Evolutionary conservation across 352 stramenopile genomes (phyloP), one percentile per base, ranked within the genome.

Genomic region (Peronospora belbahrii): DNA sequence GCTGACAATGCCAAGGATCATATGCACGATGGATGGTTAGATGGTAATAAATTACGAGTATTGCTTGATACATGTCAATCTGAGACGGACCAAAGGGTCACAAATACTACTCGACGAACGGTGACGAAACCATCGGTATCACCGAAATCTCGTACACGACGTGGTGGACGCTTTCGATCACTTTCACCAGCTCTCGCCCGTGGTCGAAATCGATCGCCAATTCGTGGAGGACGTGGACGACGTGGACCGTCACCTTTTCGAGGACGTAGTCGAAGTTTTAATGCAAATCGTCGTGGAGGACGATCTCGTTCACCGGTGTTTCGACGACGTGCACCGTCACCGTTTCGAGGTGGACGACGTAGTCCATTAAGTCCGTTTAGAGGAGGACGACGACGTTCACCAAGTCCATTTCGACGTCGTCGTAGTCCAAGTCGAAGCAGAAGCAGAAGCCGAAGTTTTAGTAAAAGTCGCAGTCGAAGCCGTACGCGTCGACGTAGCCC

Each of bases 1-100:
- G 80, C 79, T 0, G 59, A 76, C 11, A 74, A 34, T 1, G 82
- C 82, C 8, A 69, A 75, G 38, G 48, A 74, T 19, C 77, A 91
- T 64, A 85, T 94, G 75, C 62, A 94, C 52, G 75, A 94, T 43
- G 82, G 82, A 13, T 89, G 80, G 78, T 59, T 94, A 36, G 82
- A 94, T 48, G 82, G 80, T 19, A 83, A 70, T 48, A 85, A 84
- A 44, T 48, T 94, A 33, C 69, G 68, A 46, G 82, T 94, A 35
- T 48, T 69, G 10, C 49, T 53, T 14, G 53, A 55, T 2, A 45
- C 23, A 0, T 17, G 55, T 6, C 62, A 56, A 10, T 23, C 24
- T 0, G 51, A 59, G 1, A 51, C 43, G 5, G 37, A 51, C 19
- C n/a, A n/a, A 17, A 23, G 11, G 27, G 50, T 14, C 17, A 27